A percentile compares a stretch with the other conserved stretches of the same genome.
These are phyloP conservation scores for Neofusicoccum umdonicola DNA, from an alignment of 2,329 filamentous ascomycete genomes.

Conservation along the genomic window DNA sequence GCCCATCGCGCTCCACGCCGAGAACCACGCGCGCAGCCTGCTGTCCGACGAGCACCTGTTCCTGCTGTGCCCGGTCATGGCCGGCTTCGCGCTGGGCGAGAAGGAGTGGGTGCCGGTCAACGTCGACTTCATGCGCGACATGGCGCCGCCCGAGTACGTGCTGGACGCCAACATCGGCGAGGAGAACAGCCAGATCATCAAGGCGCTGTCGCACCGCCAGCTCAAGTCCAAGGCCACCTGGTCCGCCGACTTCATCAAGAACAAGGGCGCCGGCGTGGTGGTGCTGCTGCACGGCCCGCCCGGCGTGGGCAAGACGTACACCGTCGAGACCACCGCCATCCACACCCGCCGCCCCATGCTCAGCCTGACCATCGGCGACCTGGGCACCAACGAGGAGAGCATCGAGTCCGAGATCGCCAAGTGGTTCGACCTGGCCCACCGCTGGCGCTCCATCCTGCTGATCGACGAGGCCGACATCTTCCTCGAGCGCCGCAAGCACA, in stretches of 20 bases:
- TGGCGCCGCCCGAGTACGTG: background rate
- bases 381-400: slow-evolving; percentile 10
- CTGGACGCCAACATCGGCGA: background rate
- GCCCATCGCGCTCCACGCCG: background rate
- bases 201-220: slow-evolving; percentile 1
- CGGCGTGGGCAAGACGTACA: slow-evolving; percentile 1
- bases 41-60: background rate
- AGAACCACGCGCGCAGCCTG: background rate
- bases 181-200: background rate
- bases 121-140: background rate
- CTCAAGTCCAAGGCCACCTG: background rate
- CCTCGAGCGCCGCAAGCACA: slow-evolving; percentile 47
- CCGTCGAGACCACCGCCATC: background rate
- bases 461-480: slow-evolving; percentile 39
- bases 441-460: slow-evolving; percentile 3
- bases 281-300: slow-evolving; percentile 4
- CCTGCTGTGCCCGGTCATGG: background rate
- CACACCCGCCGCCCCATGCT: background rate
- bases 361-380: slow-evolving; percentile 11
- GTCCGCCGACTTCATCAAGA: slow-evolving; percentile 5
- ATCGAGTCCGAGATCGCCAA: slow-evolving; percentile 18
- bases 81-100: background rate
- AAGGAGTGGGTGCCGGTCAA: background rate
- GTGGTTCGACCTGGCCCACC: slow-evolving; percentile 17
- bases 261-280: background rate